phyloP scores from a whole-genome alignment of 1,284 basidiomycete genomes.

The Calocybe gambosa region DNA sequence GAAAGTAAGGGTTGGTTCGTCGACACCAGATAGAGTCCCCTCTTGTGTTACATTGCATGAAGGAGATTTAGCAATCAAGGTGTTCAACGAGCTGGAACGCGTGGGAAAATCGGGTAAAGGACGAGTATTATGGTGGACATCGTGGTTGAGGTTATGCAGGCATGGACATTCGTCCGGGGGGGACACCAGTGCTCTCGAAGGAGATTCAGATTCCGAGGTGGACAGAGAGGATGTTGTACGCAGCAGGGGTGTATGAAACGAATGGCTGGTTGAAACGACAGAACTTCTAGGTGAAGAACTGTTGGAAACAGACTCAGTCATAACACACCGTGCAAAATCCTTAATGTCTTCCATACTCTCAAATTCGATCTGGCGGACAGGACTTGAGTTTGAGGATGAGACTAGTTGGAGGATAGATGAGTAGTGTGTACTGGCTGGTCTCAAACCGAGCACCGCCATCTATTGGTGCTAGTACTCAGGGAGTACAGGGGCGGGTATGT shows the following conservation, averaged over 20 bases:
- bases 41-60: not conserved
- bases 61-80: not conserved
- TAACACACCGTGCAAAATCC: slow-evolving; percentile 3
- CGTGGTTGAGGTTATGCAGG: slow-evolving; percentile 1
- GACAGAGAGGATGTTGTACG: slow-evolving; percentile 3
- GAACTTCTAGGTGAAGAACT: slow-evolving; percentile 8
- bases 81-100: slow-evolving; percentile 9
- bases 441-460: slow-evolving; percentile 2
- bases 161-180: slow-evolving; percentile 2
- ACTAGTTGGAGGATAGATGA: slow-evolving; percentile 23
- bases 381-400: slow-evolving; percentile 1
- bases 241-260: slow-evolving; percentile 6
- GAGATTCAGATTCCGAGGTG: slow-evolving; percentile 1
- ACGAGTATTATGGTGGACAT: slow-evolving; percentile 1
- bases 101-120: slow-evolving; percentile 1
- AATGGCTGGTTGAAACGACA: slow-evolving; percentile 3
- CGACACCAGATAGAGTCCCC: not conserved
- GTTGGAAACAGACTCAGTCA: slow-evolving; percentile 7
- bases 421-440: slow-evolving; percentile 21
- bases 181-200: not conserved
- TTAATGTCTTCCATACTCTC: slow-evolving; percentile 15
- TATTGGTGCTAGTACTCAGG: not conserved
- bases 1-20: slow-evolving; percentile 4
- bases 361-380: slow-evolving; percentile 5
- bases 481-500: not conserved